A percentile compares a stretch with the other conserved stretches of the same genome.
phyloP scores from a whole-genome alignment of 2,329 filamentous ascomycete genomes.

The Anthostomella pinea region DNA sequence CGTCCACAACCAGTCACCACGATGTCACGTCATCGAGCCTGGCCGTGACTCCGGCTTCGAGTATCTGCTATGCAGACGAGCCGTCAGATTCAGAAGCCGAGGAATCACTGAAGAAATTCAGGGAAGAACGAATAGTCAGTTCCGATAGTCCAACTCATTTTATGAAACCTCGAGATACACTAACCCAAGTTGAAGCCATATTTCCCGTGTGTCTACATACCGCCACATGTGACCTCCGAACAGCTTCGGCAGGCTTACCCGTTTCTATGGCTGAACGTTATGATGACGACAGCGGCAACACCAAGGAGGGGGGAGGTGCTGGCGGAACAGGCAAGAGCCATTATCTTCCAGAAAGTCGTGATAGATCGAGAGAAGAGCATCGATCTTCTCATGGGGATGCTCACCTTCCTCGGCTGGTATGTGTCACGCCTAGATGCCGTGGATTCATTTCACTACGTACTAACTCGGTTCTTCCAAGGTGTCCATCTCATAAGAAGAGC shows the following conservation, averaged over 20 bases:
- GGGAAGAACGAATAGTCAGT: conserved; percentile 11
- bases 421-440: too few relatives aligned
- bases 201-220: conserved; percentile 17
- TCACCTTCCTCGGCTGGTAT: conserved; percentile 14
- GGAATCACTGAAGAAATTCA: conserved; percentile 9
- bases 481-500: conserved; percentile 12
- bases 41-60: conserved; percentile 6
- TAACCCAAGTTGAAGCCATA: conserved; percentile 8
- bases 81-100: conserved; percentile 8
- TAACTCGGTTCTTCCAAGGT: conserved; percentile 7
- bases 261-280: conserved; percentile 17
- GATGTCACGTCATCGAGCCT: too few relatives aligned
- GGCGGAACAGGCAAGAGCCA: conserved; percentile 8
- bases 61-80: conserved; percentile 4
- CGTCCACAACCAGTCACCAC: too few relatives aligned
- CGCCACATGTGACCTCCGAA: conserved; percentile 11
- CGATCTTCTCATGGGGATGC: conserved; percentile 16
- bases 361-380: conserved; percentile 14
- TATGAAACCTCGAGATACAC: not conserved
- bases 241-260: conserved; percentile 13
- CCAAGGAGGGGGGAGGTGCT: conserved; percentile 6
- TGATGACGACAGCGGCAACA: conserved; percentile 4
- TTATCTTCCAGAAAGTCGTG: conserved; percentile 14
- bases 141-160: not conserved
- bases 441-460: not conserved